Evolutionary conservation across 129 eudicot genomes (phyloP).

Genomic region (Apium graveolens): DNA sequence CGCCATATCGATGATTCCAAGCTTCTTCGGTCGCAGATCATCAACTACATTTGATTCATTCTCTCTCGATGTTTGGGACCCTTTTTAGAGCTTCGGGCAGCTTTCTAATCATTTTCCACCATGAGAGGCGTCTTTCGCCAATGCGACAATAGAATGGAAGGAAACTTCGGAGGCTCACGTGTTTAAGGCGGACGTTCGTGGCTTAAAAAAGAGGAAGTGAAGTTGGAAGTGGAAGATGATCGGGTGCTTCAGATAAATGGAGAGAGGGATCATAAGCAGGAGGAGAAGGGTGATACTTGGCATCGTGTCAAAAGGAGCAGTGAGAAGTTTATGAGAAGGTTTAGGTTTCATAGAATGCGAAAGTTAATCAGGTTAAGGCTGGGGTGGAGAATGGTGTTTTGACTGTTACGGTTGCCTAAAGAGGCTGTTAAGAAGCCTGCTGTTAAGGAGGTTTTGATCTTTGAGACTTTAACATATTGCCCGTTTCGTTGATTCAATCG

Average conservation of each 20-base stretch:
- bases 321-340: constrained; percentile 16
- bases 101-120: constrained; percentile 12
- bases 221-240: constrained; percentile 47
- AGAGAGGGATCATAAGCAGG: too few species aligned
- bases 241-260: too few species aligned
- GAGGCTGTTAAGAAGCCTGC: constrained; percentile 25
- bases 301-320: too few species aligned
- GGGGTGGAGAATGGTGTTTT: constrained; percentile 44
- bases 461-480: too few species aligned
- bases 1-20: constrained; percentile 4
- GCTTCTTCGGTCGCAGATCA: constrained; percentile 16
- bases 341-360: constrained; percentile 38
- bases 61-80: constrained; percentile 23
- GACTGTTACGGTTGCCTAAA: constrained; percentile 34
- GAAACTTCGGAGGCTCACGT: constrained; percentile 36
- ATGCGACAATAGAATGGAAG: constrained; percentile 39
- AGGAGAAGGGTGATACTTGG: too few species aligned
- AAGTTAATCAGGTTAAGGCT: constrained; percentile 38
- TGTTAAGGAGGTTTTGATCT: too few species aligned
- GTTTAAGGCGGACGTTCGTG: constrained; percentile 44
- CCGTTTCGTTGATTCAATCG: too few species aligned
- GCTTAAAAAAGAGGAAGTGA: constrained; percentile 48
- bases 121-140: constrained; percentile 13
- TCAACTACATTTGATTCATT: too few species aligned
- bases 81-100: constrained; percentile 16